Evolutionary conservation across 345 rosid species (phyloP).

Genomic region (Salix suchowensis): DNA sequence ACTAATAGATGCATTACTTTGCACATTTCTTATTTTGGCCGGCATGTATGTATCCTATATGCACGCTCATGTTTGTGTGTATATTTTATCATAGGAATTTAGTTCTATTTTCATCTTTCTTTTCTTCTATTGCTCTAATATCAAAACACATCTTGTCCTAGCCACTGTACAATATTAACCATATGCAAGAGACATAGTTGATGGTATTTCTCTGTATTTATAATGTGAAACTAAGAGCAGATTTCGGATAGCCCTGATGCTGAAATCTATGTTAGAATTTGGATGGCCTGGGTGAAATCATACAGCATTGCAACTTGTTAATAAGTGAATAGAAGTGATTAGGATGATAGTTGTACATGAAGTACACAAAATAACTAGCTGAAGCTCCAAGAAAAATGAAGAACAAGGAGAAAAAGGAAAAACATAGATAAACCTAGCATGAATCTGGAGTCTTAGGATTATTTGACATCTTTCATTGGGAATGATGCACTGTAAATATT

Average conservation of each 20-base stretch:
- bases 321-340: not conserved
- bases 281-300: not conserved
- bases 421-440: not conserved
- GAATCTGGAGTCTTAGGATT: not conserved
- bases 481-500: not conserved
- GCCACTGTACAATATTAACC: not conserved
- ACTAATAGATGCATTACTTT: conserved; percentile 1
- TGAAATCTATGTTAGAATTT: not conserved
- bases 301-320: not conserved
- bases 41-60: not conserved
- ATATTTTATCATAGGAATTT: not conserved
- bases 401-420: not conserved
- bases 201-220: not conserved
- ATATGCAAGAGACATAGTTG: not conserved
- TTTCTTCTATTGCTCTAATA: not conserved
- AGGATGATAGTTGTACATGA: too few species aligned
- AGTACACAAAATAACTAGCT: not conserved
- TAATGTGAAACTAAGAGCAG: not conserved
- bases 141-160: not conserved
- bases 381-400: not conserved
- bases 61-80: not conserved
- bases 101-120: not conserved
- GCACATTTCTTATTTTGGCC: not conserved
- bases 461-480: not conserved
- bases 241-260: not conserved